Evolutionary conservation across 2,329 filamentous ascomycete species (phyloP).

Genomic region (Trichophyton rubrum): DNA sequence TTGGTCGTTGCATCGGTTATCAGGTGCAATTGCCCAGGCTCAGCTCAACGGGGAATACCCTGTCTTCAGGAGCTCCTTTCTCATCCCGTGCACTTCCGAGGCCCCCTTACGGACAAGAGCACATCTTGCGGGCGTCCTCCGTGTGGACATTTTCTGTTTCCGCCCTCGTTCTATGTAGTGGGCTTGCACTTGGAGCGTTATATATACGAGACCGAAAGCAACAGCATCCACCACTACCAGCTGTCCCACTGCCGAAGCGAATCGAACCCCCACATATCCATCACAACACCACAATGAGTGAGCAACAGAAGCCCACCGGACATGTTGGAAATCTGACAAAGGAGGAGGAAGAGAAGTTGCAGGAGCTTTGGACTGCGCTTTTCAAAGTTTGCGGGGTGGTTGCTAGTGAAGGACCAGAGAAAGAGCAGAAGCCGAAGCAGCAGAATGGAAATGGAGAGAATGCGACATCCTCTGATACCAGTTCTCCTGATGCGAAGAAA

Average conservation of each 20-base stretch:
- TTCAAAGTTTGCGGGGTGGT: conserved; percentile 60
- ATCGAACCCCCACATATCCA: conserved; percentile 1
- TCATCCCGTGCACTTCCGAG: neutral
- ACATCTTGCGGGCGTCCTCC: conserved; percentile 22
- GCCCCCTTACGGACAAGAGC: neutral
- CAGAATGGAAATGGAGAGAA: conserved; percentile 8
- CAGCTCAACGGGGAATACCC: neutral
- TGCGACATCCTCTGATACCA: conserved; percentile 13
- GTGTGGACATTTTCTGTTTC: conserved; percentile 28
- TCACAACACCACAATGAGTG: conserved; percentile 19
- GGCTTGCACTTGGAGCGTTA: conserved; percentile 23
- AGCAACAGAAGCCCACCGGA: conserved; percentile 37
- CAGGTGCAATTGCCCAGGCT: neutral
- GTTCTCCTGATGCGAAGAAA: conserved; percentile 42
- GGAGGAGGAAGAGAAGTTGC: conserved; percentile 78
- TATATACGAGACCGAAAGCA: conserved; percentile 17
- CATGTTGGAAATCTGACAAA: conserved; percentile 76
- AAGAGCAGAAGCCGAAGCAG: conserved; percentile 11
- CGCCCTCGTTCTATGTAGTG: conserved; percentile 24
- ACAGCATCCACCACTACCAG: neutral
- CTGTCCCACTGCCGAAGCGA: neutral
- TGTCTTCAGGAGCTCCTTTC: neutral
- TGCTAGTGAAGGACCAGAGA: conserved; percentile 14
- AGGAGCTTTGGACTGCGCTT: conserved; percentile 69
- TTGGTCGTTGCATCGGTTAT: neutral